Evolutionary conservation across 257 asterid genomes (phyloP).

Genomic region (Solanum acaule): DNA sequence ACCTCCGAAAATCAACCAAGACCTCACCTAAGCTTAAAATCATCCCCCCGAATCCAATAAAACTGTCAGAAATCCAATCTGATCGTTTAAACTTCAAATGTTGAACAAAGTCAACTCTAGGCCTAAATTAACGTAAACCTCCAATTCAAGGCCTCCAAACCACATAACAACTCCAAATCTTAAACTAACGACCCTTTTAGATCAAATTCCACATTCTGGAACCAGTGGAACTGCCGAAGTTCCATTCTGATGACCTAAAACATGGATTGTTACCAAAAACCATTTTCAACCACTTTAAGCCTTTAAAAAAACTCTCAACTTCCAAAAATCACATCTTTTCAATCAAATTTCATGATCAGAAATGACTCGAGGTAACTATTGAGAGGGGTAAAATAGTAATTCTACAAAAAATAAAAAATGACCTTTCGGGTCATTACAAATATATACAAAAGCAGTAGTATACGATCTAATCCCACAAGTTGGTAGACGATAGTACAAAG

Average conservation of each 20-base stretch:
- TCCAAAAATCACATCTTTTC: background rate
- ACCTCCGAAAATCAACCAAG: background rate
- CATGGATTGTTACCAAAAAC: background rate
- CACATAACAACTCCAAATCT: background rate
- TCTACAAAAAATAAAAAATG: background rate
- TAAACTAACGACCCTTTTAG: background rate
- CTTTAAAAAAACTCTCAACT: background rate
- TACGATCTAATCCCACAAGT: background rate
- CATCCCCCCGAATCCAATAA: too few species aligned
- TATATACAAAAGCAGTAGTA: background rate
- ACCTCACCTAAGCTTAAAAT: background rate
- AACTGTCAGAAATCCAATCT: background rate
- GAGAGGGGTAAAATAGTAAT: background rate
- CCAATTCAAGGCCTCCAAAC: background rate
- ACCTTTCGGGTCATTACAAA: background rate
- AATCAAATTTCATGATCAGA: background rate
- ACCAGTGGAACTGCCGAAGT: too few species aligned
- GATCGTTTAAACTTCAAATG: background rate
- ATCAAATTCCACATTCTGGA: too few species aligned
- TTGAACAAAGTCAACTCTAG: background rate
- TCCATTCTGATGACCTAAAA: background rate
- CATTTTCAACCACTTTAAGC: background rate
- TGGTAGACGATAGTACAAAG: background rate
- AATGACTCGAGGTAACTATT: background rate
- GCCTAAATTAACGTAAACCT: background rate